Percentiles rank a stretch among this genome's conserved stretches.
Evolutionary conservation across 345 rosid species (phyloP).

Genomic region (Limnanthes douglasii): DNA sequence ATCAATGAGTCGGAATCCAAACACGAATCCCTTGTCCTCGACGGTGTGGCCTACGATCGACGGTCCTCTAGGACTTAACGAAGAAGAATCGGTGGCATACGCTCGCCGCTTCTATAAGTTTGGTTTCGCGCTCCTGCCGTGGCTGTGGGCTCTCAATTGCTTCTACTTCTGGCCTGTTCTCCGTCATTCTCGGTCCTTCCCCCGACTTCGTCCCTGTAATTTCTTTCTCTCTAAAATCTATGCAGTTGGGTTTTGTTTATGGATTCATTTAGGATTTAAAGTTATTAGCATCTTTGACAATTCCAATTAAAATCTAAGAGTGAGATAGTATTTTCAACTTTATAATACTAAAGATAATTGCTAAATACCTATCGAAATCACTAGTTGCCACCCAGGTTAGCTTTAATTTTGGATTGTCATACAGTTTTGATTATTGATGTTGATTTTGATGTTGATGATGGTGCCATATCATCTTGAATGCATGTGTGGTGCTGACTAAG

Average conservation of each 20-base stretch:
- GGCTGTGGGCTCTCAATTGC: slow-evolving; percentile 95
- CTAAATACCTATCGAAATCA: too few relatives aligned
- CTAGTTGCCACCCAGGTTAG: too few relatives aligned
- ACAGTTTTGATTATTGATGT: neutral
- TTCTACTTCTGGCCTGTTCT: slow-evolving; percentile 99
- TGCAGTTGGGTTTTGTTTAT: slow-evolving; percentile 2
- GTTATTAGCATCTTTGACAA: too few relatives aligned
- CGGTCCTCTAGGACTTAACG: slow-evolving; percentile 72
- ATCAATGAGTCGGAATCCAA: slow-evolving; percentile 6
- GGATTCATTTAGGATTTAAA: too few relatives aligned
- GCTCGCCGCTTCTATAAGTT: slow-evolving; percentile 80
- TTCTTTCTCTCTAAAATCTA: slow-evolving; percentile 2
- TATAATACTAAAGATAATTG: too few relatives aligned
- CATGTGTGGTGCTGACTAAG: too few relatives aligned
- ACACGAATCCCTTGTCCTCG: slow-evolving; percentile 13
- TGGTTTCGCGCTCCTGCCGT: slow-evolving; percentile 81
- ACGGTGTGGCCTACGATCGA: slow-evolving; percentile 90
- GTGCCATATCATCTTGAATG: neutral
- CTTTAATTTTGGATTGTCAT: too few relatives aligned
- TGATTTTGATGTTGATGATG: neutral
- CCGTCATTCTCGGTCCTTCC: slow-evolving; percentile 71
- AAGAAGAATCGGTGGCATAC: slow-evolving; percentile 70
- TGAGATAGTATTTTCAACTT: too few relatives aligned
- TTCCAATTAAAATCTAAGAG: too few relatives aligned
- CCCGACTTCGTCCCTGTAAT: slow-evolving; percentile 36